Conservation (phyloP, 1,284 basidiomycete genomes). For the Ganoderma meredithae region DNA sequence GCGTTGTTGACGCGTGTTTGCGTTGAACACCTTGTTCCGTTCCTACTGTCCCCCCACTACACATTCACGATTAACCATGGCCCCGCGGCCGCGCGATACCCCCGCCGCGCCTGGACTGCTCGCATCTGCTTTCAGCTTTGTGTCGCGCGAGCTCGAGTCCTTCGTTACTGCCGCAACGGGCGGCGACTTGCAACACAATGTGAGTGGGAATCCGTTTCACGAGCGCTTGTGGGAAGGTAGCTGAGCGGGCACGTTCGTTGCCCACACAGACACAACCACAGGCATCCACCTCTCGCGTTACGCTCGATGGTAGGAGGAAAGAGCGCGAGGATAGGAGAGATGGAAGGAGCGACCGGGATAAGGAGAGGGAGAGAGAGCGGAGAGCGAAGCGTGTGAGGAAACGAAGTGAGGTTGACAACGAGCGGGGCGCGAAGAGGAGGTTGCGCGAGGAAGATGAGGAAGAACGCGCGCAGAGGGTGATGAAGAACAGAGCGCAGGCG, state of each 20-base stretch:
- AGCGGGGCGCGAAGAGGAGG: conserved; percentile 25
- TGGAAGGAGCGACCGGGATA: conserved; percentile 22
- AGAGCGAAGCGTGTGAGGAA: conserved; percentile 32
- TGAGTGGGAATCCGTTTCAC: conserved; percentile 14
- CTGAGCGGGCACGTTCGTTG: background rate
- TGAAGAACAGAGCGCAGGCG: conserved; percentile 21
- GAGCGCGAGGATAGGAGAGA: conserved; percentile 20
- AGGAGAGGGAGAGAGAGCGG: conserved; percentile 23
- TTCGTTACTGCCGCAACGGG: conserved; percentile 74
- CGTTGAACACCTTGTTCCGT: conserved; percentile 26
- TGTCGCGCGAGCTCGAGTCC: conserved; percentile 73
- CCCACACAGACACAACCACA: conserved; percentile 30
- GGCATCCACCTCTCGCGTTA: conserved; percentile 40
- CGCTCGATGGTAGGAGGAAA: conserved; percentile 32
- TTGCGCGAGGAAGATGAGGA: conserved; percentile 20
- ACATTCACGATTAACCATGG: conserved; percentile 24
- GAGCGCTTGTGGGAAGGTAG: conserved; percentile 7
- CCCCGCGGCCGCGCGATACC: conserved; percentile 32
- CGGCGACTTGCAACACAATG: conserved; percentile 27
- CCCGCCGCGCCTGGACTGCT: conserved; percentile 53
- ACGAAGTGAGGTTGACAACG: conserved; percentile 28
- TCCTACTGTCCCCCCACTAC: conserved; percentile 22
- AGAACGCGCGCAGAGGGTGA: conserved; percentile 20
- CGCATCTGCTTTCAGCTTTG: conserved; percentile 70
- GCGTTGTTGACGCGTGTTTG: conserved; percentile 35